Conservation (phyloP, 306 rosid species). For the Fragaria vesca region DNA sequence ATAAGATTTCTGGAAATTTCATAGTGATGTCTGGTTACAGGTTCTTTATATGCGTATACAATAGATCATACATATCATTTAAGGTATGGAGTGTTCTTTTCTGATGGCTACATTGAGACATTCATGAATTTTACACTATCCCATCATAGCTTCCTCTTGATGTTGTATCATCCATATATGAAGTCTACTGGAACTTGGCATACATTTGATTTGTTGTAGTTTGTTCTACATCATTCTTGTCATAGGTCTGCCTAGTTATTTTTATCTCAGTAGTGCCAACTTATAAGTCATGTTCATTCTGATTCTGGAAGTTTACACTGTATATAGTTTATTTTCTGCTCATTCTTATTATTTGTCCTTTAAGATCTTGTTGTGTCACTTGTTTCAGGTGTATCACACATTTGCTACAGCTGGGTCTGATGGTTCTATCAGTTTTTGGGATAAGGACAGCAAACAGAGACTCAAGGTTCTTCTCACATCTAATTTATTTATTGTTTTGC, state of each 20-base stretch:
- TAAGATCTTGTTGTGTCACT: slow-evolving; percentile 23
- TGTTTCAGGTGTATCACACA: slow-evolving; percentile 84
- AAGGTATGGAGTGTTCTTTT: not conserved
- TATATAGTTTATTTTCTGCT: not conserved
- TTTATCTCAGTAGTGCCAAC: not conserved
- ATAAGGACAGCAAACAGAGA: slow-evolving; percentile 93
- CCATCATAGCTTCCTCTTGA: not conserved
- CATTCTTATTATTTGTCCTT: not conserved
- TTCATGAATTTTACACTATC: not conserved
- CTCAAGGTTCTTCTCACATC: slow-evolving; percentile 60
- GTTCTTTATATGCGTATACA: not conserved
- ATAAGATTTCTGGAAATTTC: not conserved
- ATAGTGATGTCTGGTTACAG: not conserved
- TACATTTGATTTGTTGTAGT: not conserved
- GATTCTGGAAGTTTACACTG: not conserved
- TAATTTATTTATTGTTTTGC: not conserved
- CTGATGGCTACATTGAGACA: not conserved
- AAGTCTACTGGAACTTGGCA: not conserved
- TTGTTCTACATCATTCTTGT: not conserved
- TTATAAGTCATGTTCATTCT: not conserved
- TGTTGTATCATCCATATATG: not conserved
- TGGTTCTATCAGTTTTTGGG: slow-evolving; percentile 96
- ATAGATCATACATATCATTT: not conserved
- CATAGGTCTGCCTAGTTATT: not conserved
- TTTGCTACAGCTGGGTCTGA: slow-evolving; percentile 94